Conservation (phyloP, 345 rosid species). For the Ceriops decandra region DNA sequence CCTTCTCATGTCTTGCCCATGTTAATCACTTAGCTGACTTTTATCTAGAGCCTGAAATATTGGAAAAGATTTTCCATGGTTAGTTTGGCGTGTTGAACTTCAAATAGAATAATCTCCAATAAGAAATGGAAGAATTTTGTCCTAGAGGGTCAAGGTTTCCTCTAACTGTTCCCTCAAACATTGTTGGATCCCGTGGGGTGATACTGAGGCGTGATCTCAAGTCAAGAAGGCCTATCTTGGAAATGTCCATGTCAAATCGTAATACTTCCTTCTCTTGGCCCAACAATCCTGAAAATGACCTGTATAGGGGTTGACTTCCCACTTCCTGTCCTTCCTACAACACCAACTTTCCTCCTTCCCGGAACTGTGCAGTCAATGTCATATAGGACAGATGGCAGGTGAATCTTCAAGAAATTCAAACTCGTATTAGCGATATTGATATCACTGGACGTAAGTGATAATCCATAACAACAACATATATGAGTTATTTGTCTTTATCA, state of each 20-base stretch:
- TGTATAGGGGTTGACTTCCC: conserved; percentile 92
- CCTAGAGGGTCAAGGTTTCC: conserved; percentile 76
- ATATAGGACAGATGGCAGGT: conserved; percentile 77
- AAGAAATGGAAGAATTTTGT: conserved; percentile 10
- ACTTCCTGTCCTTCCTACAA: conserved; percentile 91
- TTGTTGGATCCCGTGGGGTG: conserved; percentile 93
- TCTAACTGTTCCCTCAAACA: conserved; percentile 87
- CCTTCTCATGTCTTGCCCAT: conserved; percentile 60
- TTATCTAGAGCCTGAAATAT: conserved; percentile 64
- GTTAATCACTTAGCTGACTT: conserved; percentile 76
- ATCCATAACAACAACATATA: too few species aligned
- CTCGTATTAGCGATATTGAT: not conserved
- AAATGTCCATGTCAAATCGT: conserved; percentile 59
- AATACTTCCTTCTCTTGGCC: conserved; percentile 80
- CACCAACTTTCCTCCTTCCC: conserved; percentile 77
- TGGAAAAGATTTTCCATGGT: not conserved
- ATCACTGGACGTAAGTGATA: not conserved
- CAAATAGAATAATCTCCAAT: not conserved
- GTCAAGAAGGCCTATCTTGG: conserved; percentile 85
- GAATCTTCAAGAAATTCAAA: conserved; percentile 46
- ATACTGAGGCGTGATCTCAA: conserved; percentile 81
- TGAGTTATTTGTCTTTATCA: not conserved
- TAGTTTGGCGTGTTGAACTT: conserved; percentile 1
- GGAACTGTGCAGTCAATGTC: conserved; percentile 77
- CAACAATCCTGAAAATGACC: conserved; percentile 82